Conservation (phyloP, 495 filamentous ascomycete genomes). For the Physcia stellaris region DNA sequence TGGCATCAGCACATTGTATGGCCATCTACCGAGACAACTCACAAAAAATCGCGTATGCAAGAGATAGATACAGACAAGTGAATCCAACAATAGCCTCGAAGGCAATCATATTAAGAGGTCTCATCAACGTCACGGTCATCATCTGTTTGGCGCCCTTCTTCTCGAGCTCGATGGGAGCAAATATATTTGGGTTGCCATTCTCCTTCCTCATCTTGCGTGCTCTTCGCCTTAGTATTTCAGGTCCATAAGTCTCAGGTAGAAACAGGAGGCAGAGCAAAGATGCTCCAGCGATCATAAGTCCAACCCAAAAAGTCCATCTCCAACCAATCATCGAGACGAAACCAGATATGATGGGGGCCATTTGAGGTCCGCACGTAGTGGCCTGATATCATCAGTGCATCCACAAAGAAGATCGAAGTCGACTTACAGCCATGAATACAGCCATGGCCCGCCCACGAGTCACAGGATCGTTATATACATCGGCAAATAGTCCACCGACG, state of each 20-base stretch:
- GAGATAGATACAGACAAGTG: conserved; percentile 51
- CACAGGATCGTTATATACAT: conserved; percentile 41
- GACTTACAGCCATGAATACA: conserved; percentile 34
- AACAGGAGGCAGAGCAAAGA: conserved; percentile 33
- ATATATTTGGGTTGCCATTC: background rate
- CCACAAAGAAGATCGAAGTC: background rate
- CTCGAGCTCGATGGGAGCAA: background rate
- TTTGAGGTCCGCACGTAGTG: conserved; percentile 50
- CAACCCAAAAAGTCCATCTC: conserved; percentile 55
- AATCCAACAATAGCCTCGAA: conserved; percentile 51
- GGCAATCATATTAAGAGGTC: conserved; percentile 32
- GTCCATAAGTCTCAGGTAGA: conserved; percentile 54
- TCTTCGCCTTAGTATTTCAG: conserved; percentile 46
- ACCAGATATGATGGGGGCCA: conserved; percentile 57
- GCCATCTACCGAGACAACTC: too few relatives aligned
- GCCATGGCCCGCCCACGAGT: background rate
- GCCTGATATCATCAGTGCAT: conserved; percentile 26
- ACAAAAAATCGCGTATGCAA: conserved; percentile 62
- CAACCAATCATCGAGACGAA: conserved; percentile 44
- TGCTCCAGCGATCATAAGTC: conserved; percentile 40
- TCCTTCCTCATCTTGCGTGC: conserved; percentile 24
- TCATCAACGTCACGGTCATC: conserved; percentile 31
- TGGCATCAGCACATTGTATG: too few relatives aligned
- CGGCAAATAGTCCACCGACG: conserved; percentile 55
- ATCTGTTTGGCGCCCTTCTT: conserved; percentile 17